A percentile compares a stretch with the other conserved stretches of the same genome.
Conservation (phyloP, 805 yeast genomes). For the Sugiyamaella chiloensis region DNA sequence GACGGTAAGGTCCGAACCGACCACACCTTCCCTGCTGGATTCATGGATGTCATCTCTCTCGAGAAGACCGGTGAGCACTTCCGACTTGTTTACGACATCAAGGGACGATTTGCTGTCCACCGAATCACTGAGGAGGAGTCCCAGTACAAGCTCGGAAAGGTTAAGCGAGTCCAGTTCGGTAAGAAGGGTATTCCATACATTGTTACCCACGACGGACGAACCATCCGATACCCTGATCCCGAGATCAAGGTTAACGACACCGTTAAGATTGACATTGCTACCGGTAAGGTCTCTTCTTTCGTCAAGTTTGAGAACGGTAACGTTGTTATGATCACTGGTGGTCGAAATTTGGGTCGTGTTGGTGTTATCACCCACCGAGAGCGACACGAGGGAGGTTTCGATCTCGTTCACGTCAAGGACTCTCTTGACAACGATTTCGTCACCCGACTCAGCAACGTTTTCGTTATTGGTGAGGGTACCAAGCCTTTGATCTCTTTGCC, state of each 20-base stretch:
- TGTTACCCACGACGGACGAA: conserved; percentile 99
- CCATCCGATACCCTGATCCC: conserved; percentile 99
- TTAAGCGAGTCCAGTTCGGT: conserved; percentile 96
- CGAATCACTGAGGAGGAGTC: conserved; percentile 99
- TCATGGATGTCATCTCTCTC: conserved; percentile 97
- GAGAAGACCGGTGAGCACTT: conserved; percentile 99
- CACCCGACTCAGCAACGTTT: conserved; percentile 90
- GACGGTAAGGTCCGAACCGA: conserved; percentile 99
- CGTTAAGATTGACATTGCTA: conserved; percentile 91
- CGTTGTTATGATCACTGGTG: conserved; percentile 92
- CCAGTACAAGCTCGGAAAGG: conserved; percentile 96
- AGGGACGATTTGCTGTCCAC: conserved; percentile 99
- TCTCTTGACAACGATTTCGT: conserved; percentile 91
- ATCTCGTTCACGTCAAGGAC: conserved; percentile 95
- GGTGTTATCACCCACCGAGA: conserved; percentile 96
- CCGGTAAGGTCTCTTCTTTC: conserved; percentile 89
- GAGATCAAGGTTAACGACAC: conserved; percentile 95
- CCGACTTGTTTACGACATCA: conserved; percentile 97
- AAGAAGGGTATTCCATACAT: conserved; percentile 98
- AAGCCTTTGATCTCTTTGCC: conserved; percentile 93
- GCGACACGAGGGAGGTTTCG: conserved; percentile 98
- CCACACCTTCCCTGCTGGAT: conserved; percentile 98
- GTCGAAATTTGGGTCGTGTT: conserved; percentile 97
- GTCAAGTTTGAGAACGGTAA: conserved; percentile 92
- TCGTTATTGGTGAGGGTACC: conserved; percentile 93